Base-by-base conservation (phyloP, 306 rosid species). In the Acmispon strigosus region DNA sequence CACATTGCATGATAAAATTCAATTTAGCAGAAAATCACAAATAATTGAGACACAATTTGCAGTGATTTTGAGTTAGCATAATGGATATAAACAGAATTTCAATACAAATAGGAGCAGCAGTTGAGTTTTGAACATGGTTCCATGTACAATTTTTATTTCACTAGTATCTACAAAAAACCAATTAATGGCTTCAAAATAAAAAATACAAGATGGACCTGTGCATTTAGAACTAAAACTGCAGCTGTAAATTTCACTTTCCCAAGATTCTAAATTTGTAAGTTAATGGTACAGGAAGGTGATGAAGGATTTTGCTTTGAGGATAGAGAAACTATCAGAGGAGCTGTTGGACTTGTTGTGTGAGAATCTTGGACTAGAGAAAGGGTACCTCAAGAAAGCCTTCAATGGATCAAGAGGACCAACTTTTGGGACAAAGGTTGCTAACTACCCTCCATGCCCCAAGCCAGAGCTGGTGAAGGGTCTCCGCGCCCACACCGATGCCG, bases 401-500 rank as follows among this genome's bases (percentile, higher is more conserved):
- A 59, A 84, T 62, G 98, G 98, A 32, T 76, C 96, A n/a, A 84
- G 76, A 16, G 96, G 96, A 22, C 96, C 93, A 20, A 91, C 89
- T 60, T 92, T 90, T 56, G 98, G 98, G 13, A 92, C 96, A 52
- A 92, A 92, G 81, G 91, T 92, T 2, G 92, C 96, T 16, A 90
- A 92, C 78, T 92, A 92, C 80, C 96, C 98, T 7, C 88, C 89
- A 0, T 92, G 98, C 29, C 98, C 96, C 0, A 85, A 87, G 10
- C 96, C 96, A 5, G 93, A 88, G 19, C 78, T 88, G 51, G 89
- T 92, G 66, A 92, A 90, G 82, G 98, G 98, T 44, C 98, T 92
- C 47, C 79, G 98, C 1, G 87, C 96, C 18, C 98, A 92, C 79
- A 92, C 98, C 12, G 98, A 92, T 43, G 98, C 98, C 2, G 96